Evolutionary conservation across 371 early-diverging fungal species (phyloP).

Genomic region (Mortierella sp.): DNA sequence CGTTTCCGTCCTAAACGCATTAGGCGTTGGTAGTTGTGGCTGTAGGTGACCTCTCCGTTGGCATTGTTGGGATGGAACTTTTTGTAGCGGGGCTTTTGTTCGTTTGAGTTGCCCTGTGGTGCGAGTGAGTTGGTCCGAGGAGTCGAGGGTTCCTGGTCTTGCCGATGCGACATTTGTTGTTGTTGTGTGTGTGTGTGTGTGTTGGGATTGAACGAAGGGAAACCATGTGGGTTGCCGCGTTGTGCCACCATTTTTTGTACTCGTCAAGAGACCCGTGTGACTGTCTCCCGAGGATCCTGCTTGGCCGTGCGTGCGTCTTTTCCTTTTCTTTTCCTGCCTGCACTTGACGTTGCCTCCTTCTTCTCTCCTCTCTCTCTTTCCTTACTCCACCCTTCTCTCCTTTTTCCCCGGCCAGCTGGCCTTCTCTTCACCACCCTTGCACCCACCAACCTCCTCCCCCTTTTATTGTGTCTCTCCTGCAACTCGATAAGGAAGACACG

Average conservation of each 20-base stretch:
- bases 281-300: background rate
- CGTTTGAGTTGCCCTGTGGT: background rate
- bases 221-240: background rate
- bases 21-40: background rate
- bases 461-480: background rate
- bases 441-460: background rate
- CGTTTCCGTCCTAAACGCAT: background rate
- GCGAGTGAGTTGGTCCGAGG: background rate
- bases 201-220: background rate
- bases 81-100: background rate
- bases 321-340: background rate
- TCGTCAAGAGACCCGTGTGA: background rate
- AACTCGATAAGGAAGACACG: conserved; percentile 1
- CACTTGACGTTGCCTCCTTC: background rate
- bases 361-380: background rate
- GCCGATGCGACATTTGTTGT: background rate
- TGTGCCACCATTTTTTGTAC: conserved; percentile 5
- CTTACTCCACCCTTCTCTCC: background rate
- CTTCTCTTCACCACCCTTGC: background rate
- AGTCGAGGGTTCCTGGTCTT: background rate
- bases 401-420: conserved; percentile 10
- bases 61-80: background rate
- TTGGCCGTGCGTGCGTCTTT: background rate
- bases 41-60: background rate
- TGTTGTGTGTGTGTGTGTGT: background rate